Conservation (phyloP, 352 stramenopile genomes). For the Globisporangium okanoganense region DNA sequence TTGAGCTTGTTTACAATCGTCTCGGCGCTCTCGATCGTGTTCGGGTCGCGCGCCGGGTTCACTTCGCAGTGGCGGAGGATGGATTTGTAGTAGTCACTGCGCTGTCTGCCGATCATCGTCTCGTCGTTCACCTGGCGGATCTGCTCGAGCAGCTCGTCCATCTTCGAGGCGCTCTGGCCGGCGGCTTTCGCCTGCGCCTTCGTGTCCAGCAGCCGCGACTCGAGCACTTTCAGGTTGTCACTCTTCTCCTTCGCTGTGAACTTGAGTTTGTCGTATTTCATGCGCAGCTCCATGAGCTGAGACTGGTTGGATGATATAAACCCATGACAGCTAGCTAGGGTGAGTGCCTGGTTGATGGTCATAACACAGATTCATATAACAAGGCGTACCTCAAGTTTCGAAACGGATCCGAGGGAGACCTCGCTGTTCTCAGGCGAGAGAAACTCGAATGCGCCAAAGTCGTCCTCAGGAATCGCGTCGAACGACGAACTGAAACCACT, state of each 20-base stretch:
- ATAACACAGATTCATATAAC: background rate
- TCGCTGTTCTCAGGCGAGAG: constrained; percentile 49
- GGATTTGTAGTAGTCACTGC: constrained; percentile 77
- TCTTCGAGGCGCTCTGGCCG: constrained; percentile 44
- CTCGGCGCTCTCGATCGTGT: constrained; percentile 74
- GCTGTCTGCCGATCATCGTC: constrained; percentile 52
- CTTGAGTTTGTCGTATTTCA: constrained; percentile 72
- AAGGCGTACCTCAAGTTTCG: constrained; percentile 49
- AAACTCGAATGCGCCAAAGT: constrained; percentile 65
- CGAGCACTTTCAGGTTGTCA: constrained; percentile 38
- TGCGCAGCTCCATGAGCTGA: constrained; percentile 65
- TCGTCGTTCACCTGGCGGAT: constrained; percentile 59
- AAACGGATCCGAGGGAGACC: constrained; percentile 42
- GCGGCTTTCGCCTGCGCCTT: constrained; percentile 36
- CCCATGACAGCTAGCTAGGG: background rate
- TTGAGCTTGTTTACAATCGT: constrained; percentile 52
- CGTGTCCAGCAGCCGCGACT: constrained; percentile 58
- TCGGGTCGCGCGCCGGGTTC: constrained; percentile 66
- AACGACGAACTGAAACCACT: constrained; percentile 8
- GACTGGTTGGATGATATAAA: constrained; percentile 17
- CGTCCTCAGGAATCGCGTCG: constrained; percentile 27
- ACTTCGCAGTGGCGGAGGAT: constrained; percentile 80
- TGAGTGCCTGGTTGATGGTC: background rate
- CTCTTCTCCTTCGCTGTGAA: constrained; percentile 57
- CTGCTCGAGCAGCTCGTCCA: constrained; percentile 64